A percentile compares a stretch with the other conserved stretches of the same genome.
phyloP scores from a whole-genome alignment of 306 rosid genomes.

The Cicer judaicum region DNA sequence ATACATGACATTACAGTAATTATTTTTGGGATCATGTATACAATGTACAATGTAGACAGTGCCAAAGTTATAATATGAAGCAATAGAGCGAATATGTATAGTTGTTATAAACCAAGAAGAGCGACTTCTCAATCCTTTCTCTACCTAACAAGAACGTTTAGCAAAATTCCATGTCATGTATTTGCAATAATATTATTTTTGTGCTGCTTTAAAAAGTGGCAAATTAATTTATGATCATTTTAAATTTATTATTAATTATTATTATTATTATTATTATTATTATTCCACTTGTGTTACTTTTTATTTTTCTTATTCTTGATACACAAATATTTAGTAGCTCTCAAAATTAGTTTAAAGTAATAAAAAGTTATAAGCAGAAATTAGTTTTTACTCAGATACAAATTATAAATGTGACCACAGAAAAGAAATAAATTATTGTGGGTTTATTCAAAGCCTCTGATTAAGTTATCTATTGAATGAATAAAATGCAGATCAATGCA shows the following conservation, averaged over 20 bases:
- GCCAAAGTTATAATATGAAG: conserved; percentile 12
- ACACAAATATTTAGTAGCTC: neutral
- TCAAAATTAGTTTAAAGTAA: neutral
- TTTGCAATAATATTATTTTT: neutral
- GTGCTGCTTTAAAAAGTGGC: neutral
- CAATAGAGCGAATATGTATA: conserved; percentile 39
- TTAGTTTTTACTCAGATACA: too few relatives aligned
- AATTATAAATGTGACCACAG: too few relatives aligned
- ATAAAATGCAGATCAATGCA: too few relatives aligned
- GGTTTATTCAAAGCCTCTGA: too few relatives aligned
- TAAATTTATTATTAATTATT: too few relatives aligned
- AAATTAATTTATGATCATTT: neutral
- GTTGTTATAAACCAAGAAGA: conserved; percentile 16
- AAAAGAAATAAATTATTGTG: too few relatives aligned
- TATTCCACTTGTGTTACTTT: neutral
- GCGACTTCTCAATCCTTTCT: neutral
- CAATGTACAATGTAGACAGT: conserved; percentile 43
- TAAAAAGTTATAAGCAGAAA: too few relatives aligned
- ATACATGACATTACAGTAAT: conserved; percentile 2
- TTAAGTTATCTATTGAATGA: too few relatives aligned
- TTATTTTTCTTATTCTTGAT: neutral
- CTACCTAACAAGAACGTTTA: neutral
- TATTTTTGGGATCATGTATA: conserved; percentile 40
- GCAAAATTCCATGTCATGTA: neutral
- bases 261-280: neutral